Conservation (phyloP, 108 stramenopile species). For the Skeletonema costatum region DNA sequence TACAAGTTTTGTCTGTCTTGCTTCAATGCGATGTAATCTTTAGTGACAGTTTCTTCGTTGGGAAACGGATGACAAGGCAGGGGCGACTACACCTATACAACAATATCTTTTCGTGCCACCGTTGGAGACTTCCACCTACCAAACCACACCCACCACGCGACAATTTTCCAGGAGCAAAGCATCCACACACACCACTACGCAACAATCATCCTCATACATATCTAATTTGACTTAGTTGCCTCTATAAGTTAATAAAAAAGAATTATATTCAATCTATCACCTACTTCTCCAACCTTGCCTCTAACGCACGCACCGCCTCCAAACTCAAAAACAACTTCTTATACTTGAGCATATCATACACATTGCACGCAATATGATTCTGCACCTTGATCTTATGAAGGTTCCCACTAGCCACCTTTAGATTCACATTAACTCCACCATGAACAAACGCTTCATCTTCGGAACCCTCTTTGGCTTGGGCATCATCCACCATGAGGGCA, state of each 20-base stretch:
- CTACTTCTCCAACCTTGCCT: slow-evolving; percentile 54
- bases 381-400: slow-evolving; percentile 63
- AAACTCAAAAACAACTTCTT: slow-evolving; percentile 75
- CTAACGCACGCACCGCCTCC: slow-evolving; percentile 64
- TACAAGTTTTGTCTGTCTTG: not conserved
- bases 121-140: not conserved
- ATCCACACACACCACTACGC: not conserved
- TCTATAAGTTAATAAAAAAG: not conserved
- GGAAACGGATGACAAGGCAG: not conserved
- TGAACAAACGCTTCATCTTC: slow-evolving; percentile 24
- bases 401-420: slow-evolving; percentile 74
- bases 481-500: slow-evolving; percentile 73
- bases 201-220: not conserved
- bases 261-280: not conserved
- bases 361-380: slow-evolving; percentile 63
- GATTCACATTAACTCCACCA: slow-evolving; percentile 70
- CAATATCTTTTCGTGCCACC: not conserved
- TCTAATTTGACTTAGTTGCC: not conserved
- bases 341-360: slow-evolving; percentile 81
- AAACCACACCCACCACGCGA: not conserved
- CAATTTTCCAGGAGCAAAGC: not conserved
- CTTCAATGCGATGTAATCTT: not conserved
- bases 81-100: not conserved
- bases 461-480: slow-evolving; percentile 41
- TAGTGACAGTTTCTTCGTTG: not conserved